phyloP scores from a whole-genome alignment of 2,329 filamentous ascomycete genomes.

The Chalaropsis thielavioides region DNA sequence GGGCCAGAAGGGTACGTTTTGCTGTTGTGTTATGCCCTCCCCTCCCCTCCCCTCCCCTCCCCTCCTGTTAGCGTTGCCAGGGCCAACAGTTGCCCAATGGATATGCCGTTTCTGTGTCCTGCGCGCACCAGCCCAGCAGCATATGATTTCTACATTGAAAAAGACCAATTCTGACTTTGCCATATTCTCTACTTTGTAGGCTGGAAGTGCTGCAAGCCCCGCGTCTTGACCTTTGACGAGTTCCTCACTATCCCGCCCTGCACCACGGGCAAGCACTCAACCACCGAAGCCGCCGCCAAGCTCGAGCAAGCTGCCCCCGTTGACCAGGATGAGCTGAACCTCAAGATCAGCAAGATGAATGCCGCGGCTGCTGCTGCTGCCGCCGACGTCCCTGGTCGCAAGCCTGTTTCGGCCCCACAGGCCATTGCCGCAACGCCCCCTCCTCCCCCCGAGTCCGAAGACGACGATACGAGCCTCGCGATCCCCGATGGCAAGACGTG shows the following conservation, averaged over 20 bases:
- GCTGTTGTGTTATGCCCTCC: background rate
- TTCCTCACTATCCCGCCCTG: conserved; percentile 88
- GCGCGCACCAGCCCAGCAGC: background rate
- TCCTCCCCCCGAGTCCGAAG: conserved; percentile 62
- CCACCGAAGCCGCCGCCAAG: conserved; percentile 55
- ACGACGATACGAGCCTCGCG: conserved; percentile 62
- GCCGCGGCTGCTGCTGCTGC: conserved; percentile 29
- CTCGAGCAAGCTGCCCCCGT: conserved; percentile 43
- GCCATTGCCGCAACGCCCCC: conserved; percentile 39
- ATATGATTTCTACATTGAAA: conserved; percentile 17
- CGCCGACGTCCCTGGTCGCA: conserved; percentile 29
- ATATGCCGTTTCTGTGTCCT: background rate
- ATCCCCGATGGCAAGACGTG: conserved; percentile 65
- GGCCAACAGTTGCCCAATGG: background rate
- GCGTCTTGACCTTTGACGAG: conserved; percentile 94
- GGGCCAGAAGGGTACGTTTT: conserved; percentile 80
- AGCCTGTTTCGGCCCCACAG: conserved; percentile 29
- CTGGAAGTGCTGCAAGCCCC: conserved; percentile 98
- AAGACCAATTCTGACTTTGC: background rate
- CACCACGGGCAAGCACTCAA: conserved; percentile 83
- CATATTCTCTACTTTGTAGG: conserved; percentile 37
- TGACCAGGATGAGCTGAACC: conserved; percentile 29
- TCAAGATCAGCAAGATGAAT: conserved; percentile 41
- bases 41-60: background rate
- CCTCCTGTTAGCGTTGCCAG: background rate